Percentiles rank a stretch among this genome's conserved stretches.
Evolutionary conservation across 371 early-diverging fungal species (phyloP).

Genomic region (Smittium mucronatum): DNA sequence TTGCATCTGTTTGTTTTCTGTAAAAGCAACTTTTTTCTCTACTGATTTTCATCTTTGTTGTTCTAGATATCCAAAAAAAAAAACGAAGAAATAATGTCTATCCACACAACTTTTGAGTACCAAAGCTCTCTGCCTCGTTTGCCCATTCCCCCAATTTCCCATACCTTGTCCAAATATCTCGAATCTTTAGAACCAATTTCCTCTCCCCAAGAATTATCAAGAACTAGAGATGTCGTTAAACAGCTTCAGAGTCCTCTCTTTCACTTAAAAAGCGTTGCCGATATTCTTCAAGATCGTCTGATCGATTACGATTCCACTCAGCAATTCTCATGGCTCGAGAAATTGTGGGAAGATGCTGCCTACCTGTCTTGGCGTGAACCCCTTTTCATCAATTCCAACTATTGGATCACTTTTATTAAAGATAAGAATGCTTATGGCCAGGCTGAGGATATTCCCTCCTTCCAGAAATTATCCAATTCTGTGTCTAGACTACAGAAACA

Average conservation of each 20-base stretch:
- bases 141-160: conserved; percentile 41
- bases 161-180: conserved; percentile 37
- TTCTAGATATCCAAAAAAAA: no score
- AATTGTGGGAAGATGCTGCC: conserved; percentile 79
- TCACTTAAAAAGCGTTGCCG: conserved; percentile 36
- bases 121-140: conserved; percentile 37
- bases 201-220: conserved; percentile 21
- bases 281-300: conserved; percentile 34
- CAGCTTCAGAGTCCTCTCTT: neutral
- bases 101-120: conserved; percentile 1
- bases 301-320: conserved; percentile 39
- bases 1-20: no score
- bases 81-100: conserved; percentile 7
- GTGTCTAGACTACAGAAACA: neutral
- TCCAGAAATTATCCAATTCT: neutral
- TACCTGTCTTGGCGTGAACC: conserved; percentile 86
- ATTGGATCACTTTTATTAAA: conserved; percentile 58
- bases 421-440: conserved; percentile 40
- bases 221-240: conserved; percentile 18
- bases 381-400: conserved; percentile 76
- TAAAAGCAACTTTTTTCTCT: no score
- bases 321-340: conserved; percentile 75
- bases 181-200: conserved; percentile 37
- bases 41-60: no score
- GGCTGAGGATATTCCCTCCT: conserved; percentile 10